Evolutionary conservation across 2,329 filamentous ascomycete species (phyloP).

Genomic region (Aspergillus awamori): DNA sequence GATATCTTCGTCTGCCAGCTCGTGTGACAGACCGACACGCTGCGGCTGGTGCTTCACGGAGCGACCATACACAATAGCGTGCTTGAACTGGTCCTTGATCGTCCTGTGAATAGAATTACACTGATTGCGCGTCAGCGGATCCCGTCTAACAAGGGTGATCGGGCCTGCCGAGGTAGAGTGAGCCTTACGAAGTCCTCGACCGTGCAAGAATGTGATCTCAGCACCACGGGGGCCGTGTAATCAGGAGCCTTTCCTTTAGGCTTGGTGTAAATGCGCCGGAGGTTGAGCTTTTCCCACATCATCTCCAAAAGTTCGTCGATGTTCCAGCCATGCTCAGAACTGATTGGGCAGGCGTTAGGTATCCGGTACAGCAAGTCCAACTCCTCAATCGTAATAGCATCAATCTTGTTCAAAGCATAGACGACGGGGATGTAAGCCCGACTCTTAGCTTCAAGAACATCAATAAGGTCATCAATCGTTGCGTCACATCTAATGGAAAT

Average conservation of each 20-base stretch:
- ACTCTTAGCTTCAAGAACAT: conserved; percentile 90
- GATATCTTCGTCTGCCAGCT: conserved; percentile 95
- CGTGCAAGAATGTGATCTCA: conserved; percentile 79
- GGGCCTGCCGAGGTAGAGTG: conserved; percentile 2
- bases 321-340: conserved; percentile 97
- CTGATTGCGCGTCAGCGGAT: conserved; percentile 54
- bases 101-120: conserved; percentile 97
- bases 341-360: conserved; percentile 95
- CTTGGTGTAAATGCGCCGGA: conserved; percentile 95
- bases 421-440: conserved; percentile 98
- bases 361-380: conserved; percentile 95
- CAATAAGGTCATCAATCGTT: conserved; percentile 95
- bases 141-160: background rate
- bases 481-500: conserved; percentile 98
- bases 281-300: conserved; percentile 97
- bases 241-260: conserved; percentile 94
- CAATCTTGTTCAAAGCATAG: conserved; percentile 98
- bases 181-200: conserved; percentile 92
- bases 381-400: conserved; percentile 96
- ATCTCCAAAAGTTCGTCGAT: conserved; percentile 93
- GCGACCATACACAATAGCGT: conserved; percentile 93
- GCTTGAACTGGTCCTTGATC: conserved; percentile 93
- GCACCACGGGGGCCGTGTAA: conserved; percentile 86
- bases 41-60: conserved; percentile 99
- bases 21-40: conserved; percentile 85